Evolutionary conservation across 2,329 filamentous ascomycete genomes (phyloP).

Genomic region (Amauroascus niger): DNA sequence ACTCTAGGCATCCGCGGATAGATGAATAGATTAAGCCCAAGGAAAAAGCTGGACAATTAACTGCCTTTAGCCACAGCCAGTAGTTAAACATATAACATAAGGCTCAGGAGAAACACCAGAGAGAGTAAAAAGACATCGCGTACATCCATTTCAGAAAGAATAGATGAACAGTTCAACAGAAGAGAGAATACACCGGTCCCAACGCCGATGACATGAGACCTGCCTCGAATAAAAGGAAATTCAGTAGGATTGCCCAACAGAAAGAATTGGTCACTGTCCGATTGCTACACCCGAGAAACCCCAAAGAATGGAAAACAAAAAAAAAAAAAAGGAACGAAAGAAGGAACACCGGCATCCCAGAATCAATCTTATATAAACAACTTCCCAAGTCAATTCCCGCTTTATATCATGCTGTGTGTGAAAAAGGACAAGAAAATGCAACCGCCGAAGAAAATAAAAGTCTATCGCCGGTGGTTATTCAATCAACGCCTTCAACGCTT

Average conservation of each 20-base stretch:
- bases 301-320: conserved; percentile 20
- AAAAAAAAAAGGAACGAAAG: conserved; percentile 22
- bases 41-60: no score
- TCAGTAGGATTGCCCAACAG: background rate
- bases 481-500: conserved; percentile 53
- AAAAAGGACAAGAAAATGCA: conserved; percentile 1
- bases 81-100: background rate
- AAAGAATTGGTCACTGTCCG: background rate
- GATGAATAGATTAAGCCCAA: no score
- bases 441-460: background rate
- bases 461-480: background rate
- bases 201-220: background rate
- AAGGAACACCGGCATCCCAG: background rate
- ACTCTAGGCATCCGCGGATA: no score
- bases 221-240: background rate
- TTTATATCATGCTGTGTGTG: background rate
- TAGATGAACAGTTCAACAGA: background rate
- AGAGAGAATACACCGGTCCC: no score
- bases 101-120: background rate
- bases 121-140: no score
- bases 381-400: background rate
- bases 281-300: background rate
- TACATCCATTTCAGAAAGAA: no score
- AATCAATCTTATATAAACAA: background rate
- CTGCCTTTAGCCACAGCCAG: no score